Conservation (phyloP, 2,329 filamentous ascomycete species). For the Alternaria triticina region DNA sequence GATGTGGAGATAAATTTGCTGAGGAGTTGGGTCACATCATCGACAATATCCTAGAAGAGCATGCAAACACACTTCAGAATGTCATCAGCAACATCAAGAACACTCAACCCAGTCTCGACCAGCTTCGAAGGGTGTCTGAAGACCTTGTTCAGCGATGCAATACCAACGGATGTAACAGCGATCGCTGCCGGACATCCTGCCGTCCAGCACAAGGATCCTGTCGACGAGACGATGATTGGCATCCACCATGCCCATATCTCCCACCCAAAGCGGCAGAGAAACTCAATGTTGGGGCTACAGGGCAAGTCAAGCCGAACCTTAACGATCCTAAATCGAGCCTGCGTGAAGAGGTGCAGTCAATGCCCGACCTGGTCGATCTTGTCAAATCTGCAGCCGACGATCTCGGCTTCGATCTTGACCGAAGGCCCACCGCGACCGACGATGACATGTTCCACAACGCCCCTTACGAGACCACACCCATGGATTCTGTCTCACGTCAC, state of each 20-base stretch:
- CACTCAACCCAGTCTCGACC: constrained; percentile 25
- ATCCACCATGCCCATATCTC: constrained; percentile 12
- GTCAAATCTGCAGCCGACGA: constrained; percentile 47
- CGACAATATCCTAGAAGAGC: constrained; percentile 51
- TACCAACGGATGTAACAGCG: background rate
- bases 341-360: constrained; percentile 32
- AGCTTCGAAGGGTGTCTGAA: constrained; percentile 24
- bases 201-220: background rate
- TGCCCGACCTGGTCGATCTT: constrained; percentile 45
- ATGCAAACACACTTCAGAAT: constrained; percentile 45
- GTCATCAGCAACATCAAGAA: constrained; percentile 49
- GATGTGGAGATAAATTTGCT: constrained; percentile 34
- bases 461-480: constrained; percentile 22
- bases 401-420: constrained; percentile 42
- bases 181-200: constrained; percentile 7
- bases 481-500: constrained; percentile 4
- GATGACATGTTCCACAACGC: constrained; percentile 34
- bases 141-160: constrained; percentile 25
- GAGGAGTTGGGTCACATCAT: constrained; percentile 48
- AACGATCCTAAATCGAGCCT: constrained; percentile 37
- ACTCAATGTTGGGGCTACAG: constrained; percentile 33
- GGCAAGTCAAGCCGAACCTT: constrained; percentile 35
- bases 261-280: constrained; percentile 32
- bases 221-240: constrained; percentile 11
- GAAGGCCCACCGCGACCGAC: constrained; percentile 26